These are phyloP conservation scores for Exophiala oligosperma DNA, from an alignment of 2,329 filamentous ascomycete genomes.

Conservation along the genomic window DNA sequence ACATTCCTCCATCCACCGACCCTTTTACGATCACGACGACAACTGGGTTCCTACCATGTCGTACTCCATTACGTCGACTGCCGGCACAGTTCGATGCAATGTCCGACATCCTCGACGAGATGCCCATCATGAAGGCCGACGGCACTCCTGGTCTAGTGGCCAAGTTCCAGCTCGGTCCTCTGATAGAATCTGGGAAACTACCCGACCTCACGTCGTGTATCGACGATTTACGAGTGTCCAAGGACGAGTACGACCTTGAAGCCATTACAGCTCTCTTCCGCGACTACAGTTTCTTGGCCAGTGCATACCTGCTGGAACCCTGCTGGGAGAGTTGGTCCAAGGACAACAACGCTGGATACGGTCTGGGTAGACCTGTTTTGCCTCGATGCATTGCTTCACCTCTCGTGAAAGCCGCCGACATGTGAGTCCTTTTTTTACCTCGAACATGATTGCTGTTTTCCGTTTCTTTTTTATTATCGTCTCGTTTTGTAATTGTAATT, in stretches of 20 bases:
- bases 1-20: slow-evolving; percentile 42
- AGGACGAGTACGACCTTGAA: slow-evolving; percentile 61
- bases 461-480: too few relatives aligned
- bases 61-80: slow-evolving; percentile 50
- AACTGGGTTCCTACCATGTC: slow-evolving; percentile 47
- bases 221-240: slow-evolving; percentile 60
- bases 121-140: slow-evolving; percentile 74
- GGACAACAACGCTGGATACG: slow-evolving; percentile 67
- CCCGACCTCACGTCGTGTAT: slow-evolving; percentile 74
- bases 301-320: slow-evolving; percentile 86
- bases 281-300: slow-evolving; percentile 89
- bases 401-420: slow-evolving; percentile 77
- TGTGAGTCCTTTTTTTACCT: slow-evolving; percentile 61
- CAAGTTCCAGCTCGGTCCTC: slow-evolving; percentile 69
- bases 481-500: too few relatives aligned
- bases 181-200: slow-evolving; percentile 66
- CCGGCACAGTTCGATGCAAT: slow-evolving; percentile 73
- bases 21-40: slow-evolving; percentile 50
- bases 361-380: slow-evolving; percentile 71
- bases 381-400: slow-evolving; percentile 76
- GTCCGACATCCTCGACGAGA: slow-evolving; percentile 69
- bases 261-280: slow-evolving; percentile 84
- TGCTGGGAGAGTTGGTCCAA: slow-evolving; percentile 73
- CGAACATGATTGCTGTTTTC: slow-evolving; percentile 3
- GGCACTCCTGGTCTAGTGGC: slow-evolving; percentile 78